Base-by-base conservation (phyloP, 177 flowering plant species). In the Telopea speciosissima region DNA sequence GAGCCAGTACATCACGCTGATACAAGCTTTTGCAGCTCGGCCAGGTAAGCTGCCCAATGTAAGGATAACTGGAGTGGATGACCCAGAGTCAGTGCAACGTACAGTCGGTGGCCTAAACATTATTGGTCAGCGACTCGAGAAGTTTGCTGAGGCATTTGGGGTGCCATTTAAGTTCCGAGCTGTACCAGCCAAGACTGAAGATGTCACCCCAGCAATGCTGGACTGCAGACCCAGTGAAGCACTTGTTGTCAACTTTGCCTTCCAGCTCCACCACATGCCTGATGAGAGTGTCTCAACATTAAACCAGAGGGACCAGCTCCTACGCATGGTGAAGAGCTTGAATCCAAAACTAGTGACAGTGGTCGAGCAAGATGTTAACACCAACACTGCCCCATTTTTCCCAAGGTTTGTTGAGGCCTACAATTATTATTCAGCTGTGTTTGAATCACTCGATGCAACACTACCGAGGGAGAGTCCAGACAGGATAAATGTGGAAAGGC, bases 201-300 rank as follows among this genome's bases (percentile, higher is more conserved):
- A 83, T 62, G 88, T 92, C 23, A 80, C 81, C 26, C 97, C 98
- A 52, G 68, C 80, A 1, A 88, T 86, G 89, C 84, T 94, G 24
- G 70, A 77, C 49, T 80, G 82, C 79, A 73, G 65, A 25, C 81
- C 92, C 0, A 85, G 84, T 28, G 99, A 95, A 68, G 93, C 92
- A 33, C 77, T 95, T 10, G 22, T 95, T 0, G 97, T 95, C 28
- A 95, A 95, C 82, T 95, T 92, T 81, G 96, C 99, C 1, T 95
- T 92, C 79, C 99, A 88, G 81, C 97, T 92, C 21, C 99, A 95
- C 76, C 99, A 95, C 86, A 89, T 95, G 97, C 99, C 99, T 0
- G 99, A 95, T 63, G 99, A 95, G 81, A 92, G 99, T 44, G 99
- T 95, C 45, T 91, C 99, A 22, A 91, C 93, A 0, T 83, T 91